phyloP scores from a whole-genome alignment of 805 yeast species.

The Teunomyces gatunensis region DNA sequence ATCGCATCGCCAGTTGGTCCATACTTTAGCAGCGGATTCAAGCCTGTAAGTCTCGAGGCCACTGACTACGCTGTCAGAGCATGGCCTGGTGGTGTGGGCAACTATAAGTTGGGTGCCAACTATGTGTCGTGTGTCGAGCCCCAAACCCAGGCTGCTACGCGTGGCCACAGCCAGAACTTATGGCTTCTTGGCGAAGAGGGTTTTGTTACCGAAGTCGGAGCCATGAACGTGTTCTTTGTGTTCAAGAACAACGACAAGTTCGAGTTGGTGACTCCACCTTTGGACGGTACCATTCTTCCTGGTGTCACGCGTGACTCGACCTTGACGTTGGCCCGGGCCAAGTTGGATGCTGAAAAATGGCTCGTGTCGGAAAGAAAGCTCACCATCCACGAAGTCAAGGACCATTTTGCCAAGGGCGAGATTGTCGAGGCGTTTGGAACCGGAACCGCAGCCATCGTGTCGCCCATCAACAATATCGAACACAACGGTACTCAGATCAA shows the following conservation, averaged over 20 bases:
- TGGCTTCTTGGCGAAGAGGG: slow-evolving; percentile 93
- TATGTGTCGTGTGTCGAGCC: slow-evolving; percentile 95
- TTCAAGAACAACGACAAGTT: slow-evolving; percentile 74
- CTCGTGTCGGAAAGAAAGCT: slow-evolving; percentile 75
- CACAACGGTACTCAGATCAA: slow-evolving; percentile 68
- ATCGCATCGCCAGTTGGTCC: slow-evolving; percentile 31
- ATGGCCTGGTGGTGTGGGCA: slow-evolving; percentile 99
- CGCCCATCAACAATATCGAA: slow-evolving; percentile 86
- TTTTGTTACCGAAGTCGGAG: slow-evolving; percentile 91
- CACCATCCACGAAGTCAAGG: slow-evolving; percentile 77
- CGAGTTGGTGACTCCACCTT: slow-evolving; percentile 92
- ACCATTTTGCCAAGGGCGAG: slow-evolving; percentile 73
- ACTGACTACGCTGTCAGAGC: slow-evolving; percentile 96
- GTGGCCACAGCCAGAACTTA: slow-evolving; percentile 92
- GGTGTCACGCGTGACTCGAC: slow-evolving; percentile 97
- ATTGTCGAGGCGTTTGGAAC: slow-evolving; percentile 93
- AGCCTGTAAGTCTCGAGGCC: slow-evolving; percentile 91
- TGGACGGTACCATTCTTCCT: slow-evolving; percentile 94
- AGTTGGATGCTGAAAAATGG: slow-evolving; percentile 76
- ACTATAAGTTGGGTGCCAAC: slow-evolving; percentile 94
- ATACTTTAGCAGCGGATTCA: slow-evolving; percentile 80
- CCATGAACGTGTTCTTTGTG: slow-evolving; percentile 92
- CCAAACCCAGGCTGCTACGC: slow-evolving; percentile 80
- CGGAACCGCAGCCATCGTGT: slow-evolving; percentile 96
- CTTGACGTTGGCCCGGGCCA: slow-evolving; percentile 69